phyloP scores from a whole-genome alignment of 2,329 filamentous ascomycete species.

The Samsoniella hepiali region DNA sequence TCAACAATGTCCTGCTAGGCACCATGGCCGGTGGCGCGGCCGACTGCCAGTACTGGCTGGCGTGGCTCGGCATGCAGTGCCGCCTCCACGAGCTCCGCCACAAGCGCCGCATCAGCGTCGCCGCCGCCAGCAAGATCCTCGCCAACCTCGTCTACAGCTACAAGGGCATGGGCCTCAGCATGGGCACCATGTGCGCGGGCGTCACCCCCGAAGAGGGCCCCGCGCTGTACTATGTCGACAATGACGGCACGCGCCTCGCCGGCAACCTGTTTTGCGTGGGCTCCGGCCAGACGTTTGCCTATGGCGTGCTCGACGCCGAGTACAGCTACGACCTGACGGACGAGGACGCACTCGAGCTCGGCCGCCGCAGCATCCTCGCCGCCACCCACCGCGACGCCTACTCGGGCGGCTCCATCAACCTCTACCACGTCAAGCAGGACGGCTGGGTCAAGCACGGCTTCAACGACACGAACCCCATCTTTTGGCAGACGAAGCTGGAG shows the following conservation, averaged over 20 bases:
- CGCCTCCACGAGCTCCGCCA: slow-evolving; percentile 98
- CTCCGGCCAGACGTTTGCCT: slow-evolving; percentile 97
- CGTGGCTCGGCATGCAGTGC: slow-evolving; percentile 98
- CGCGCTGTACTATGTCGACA: slow-evolving; percentile 97
- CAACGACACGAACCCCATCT: slow-evolving; percentile 96
- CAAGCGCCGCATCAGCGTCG: slow-evolving; percentile 97
- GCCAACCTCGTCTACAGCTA: slow-evolving; percentile 97
- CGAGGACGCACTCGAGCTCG: slow-evolving; percentile 87
- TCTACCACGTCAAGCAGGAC: slow-evolving; percentile 98
- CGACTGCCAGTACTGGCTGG: slow-evolving; percentile 99
- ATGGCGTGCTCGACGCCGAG: slow-evolving; percentile 94
- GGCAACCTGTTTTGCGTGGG: slow-evolving; percentile 98
- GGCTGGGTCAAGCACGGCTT: slow-evolving; percentile 99
- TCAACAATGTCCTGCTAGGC: slow-evolving; percentile 88
- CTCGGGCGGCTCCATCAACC: slow-evolving; percentile 96
- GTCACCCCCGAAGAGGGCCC: slow-evolving; percentile 94
- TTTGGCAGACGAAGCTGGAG: slow-evolving; percentile 98
- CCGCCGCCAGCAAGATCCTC: slow-evolving; percentile 96
- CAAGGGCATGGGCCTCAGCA: slow-evolving; percentile 97
- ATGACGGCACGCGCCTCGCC: slow-evolving; percentile 82
- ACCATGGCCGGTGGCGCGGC: slow-evolving; percentile 99
- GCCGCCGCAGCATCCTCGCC: slow-evolving; percentile 86
- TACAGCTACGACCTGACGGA: slow-evolving; percentile 86
- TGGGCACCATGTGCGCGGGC: slow-evolving; percentile 99
- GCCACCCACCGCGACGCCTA: slow-evolving; percentile 98